Base-by-base conservation (phyloP, 106 monocot species). In the Triglochin maritima region DNA sequence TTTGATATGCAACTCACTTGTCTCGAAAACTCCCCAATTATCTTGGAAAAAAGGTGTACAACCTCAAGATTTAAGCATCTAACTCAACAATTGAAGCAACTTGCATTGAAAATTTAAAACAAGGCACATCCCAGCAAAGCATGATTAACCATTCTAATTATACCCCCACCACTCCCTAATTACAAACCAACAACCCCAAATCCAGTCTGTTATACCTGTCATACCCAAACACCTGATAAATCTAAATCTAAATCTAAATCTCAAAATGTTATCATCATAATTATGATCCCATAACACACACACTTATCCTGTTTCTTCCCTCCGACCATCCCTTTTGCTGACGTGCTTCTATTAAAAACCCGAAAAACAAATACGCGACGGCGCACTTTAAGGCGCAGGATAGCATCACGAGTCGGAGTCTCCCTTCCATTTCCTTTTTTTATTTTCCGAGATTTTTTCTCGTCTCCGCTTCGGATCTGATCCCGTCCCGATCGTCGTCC, bases 341-440 rank as follows among this genome's bases (percentile, higher is more conserved):
- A 62, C 62, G 62, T 62, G 62, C 8, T n/a, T 9, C 55, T 0
- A 55, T 10, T n/a, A 55, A 3, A 55, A 55, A 55, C 5, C 5
- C 14, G 11, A 55, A 55, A 5, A 3, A 55, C 0, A 55, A n/a
- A 8, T 2, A 55, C 13, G 14, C 13, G 1, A 9, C 55, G 8
- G 55, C 55, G 55, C 55, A 55, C 55, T 55, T 55, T 55, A 55
- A 44, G 7, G 9, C 62, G 10, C 62, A 62, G 62, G 62, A 45
- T 29, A 29, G 1, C 29, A 29, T 1, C 29, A 29, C 29, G 29
- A 29, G 29, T 29, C 29, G 29, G 29, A 29, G 1, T 29, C 29
- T 29, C 3, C 14, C 55, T 55, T 55, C 55, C 3, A n/a, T 12
- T 12, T 55, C 5, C 14, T 55, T 9, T 55, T 5, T 55, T 55